Evolutionary conservation across 2,329 filamentous ascomycete species (phyloP), one percentile per base, ranked within the genome.

Genomic region (Hypoxylon sp.): DNA sequence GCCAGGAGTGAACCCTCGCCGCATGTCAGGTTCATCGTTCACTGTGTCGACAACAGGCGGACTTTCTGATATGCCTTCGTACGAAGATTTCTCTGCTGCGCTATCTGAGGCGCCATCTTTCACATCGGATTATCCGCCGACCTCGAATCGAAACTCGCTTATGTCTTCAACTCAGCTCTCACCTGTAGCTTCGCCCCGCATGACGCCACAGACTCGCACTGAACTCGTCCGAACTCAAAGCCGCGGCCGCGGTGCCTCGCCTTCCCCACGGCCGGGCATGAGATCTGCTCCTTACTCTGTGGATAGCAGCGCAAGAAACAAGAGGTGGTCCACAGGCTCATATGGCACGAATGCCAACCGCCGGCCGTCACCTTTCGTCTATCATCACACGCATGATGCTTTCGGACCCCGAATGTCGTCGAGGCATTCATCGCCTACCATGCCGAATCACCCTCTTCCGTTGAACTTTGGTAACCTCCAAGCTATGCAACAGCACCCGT

Each of bases 251-350:
- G 78, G 77, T 44, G 90, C 90, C 11, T 93, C 91, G 50, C 91
- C 91, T 40, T 92, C 91, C 33, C 91, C 92, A 22, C 86, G 91
- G 49, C 89, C 89, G 33, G 89, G 85, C 61, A 85, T 91, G 76
- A 88, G 91, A 68, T 88, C 91, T 44, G 90, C 89, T 17, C 92
- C 92, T 0, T 94, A 94, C 80, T 90, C 83, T 56, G 85, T 93
- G 56, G 91, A 93, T 50, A 86, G 82, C 67, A 85, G 85, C 58
- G 85, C 84, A 50, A 87, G 90, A 69, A 89, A 85, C 77, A 93
- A 94, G 83, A 85, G 92, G 72, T 94, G 92, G 91, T 94, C 92
- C 20, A 94, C 92, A 2, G 91, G 91, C 13, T 92, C 90, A 2
- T 93, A 91, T 66, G 89, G 86, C 1, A 79, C 83, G 20, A 83